Conservation (phyloP, 2,329 filamentous ascomycete species). For the Arachnopeziza araneosa region DNA sequence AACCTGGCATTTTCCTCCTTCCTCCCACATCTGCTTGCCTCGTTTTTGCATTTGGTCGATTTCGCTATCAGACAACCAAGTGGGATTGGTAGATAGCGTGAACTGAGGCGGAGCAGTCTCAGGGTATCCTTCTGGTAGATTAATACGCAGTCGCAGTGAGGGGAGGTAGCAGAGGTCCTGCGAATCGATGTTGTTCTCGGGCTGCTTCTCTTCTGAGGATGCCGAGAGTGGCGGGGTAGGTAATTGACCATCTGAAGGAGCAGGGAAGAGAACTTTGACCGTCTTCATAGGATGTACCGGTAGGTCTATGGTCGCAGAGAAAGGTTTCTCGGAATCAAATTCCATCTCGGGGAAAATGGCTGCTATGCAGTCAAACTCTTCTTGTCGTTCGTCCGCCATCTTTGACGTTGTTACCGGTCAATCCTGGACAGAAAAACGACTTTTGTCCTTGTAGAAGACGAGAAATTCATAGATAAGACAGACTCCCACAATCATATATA, state of each 20-base stretch:
- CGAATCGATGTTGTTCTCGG: slow-evolving; percentile 16
- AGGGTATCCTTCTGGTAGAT: slow-evolving; percentile 55
- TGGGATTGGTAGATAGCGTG: slow-evolving; percentile 46
- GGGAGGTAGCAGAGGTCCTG: slow-evolving; percentile 45
- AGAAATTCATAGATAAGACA: slow-evolving; percentile 13
- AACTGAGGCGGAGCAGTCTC: slow-evolving; percentile 45
- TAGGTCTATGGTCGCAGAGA: slow-evolving; percentile 47
- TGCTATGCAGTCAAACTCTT: slow-evolving; percentile 54
- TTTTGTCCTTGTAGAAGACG: slow-evolving; percentile 13
- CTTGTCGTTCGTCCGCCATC: slow-evolving; percentile 55
- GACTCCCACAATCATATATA: neutral
- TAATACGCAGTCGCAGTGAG: slow-evolving; percentile 47
- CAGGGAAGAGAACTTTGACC: slow-evolving; percentile 53
- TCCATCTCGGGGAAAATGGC: slow-evolving; percentile 65
- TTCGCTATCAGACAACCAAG: slow-evolving; percentile 49
- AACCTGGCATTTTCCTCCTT: slow-evolving; percentile 52
- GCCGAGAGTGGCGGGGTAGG: slow-evolving; percentile 25
- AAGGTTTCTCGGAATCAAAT: slow-evolving; percentile 37
- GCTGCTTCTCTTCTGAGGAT: slow-evolving; percentile 12
- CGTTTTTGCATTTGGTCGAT: slow-evolving; percentile 47
- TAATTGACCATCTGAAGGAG: slow-evolving; percentile 34
- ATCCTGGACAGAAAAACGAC: slow-evolving; percentile 22
- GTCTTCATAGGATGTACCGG: slow-evolving; percentile 50
- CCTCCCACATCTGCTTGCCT: slow-evolving; percentile 53
- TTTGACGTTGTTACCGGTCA: slow-evolving; percentile 34